These are phyloP conservation scores for Eucalyptus virginea DNA, from an alignment of 345 rosid species.

Conservation along the genomic window DNA sequence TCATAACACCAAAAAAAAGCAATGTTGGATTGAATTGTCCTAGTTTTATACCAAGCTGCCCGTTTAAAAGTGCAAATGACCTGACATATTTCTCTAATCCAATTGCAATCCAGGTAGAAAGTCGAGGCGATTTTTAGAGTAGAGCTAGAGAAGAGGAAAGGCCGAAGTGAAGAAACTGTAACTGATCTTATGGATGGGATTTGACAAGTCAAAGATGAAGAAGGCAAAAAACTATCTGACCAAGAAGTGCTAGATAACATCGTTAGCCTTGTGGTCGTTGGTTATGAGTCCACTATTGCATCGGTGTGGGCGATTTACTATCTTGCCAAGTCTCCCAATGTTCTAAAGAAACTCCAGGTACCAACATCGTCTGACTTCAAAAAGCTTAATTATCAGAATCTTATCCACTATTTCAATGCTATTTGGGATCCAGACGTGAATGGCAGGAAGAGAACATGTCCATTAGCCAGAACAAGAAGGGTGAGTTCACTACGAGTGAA, in stretches of 20 bases:
- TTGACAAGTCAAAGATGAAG: constrained; percentile 16
- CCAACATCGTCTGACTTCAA: not conserved
- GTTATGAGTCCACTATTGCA: constrained; percentile 14
- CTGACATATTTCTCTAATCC: not conserved
- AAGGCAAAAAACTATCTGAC: constrained; percentile 19
- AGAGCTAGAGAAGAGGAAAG: constrained; percentile 21
- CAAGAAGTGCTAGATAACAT: constrained; percentile 26
- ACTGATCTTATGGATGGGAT: constrained; percentile 32
- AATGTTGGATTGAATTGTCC: not conserved
- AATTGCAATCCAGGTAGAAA: constrained; percentile 10
- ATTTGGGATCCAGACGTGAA: not conserved
- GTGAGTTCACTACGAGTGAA: constrained; percentile 12
- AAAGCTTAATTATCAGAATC: not conserved
- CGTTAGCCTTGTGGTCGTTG: constrained; percentile 13
- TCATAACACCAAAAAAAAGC: not conserved
- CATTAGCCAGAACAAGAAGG: constrained; percentile 3
- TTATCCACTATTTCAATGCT: not conserved
- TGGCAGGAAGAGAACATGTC: constrained; percentile 25
- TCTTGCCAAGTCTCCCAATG: not conserved
- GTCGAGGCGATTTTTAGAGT: constrained; percentile 5
- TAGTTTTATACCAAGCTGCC: not conserved
- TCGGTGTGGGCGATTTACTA: not conserved
- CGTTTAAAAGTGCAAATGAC: not conserved
- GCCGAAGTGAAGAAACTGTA: not conserved
- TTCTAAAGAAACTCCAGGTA: not conserved